Base-by-base conservation (phyloP, 1,284 basidiomycete species). In the Ustilago loliicola region DNA sequence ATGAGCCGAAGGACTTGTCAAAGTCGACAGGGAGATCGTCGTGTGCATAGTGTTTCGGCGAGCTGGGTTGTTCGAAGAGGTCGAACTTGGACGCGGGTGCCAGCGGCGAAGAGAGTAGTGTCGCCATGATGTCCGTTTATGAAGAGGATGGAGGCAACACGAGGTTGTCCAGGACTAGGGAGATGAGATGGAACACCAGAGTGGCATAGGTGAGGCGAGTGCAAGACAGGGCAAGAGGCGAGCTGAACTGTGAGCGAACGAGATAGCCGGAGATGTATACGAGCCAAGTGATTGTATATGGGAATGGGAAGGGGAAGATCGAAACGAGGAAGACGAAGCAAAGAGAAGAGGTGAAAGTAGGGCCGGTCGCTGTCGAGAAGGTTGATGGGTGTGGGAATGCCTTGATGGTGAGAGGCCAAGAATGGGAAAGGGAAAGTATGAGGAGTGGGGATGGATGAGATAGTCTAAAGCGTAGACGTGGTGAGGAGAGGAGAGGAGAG, bases 1-100 rank as follows among this genome's bases (percentile, higher is more conserved):
- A 83, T n/a, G 82, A 84, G 62, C 83, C 83, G 32, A 85, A 85
- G 4, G 83, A 85, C 32, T 73, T 78, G 74, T 84, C 82, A 58
- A 84, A 72, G 61, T 82, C 80, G n/a, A 72, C 74, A 17, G 80
- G 80, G n/a, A 81, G 68, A 30, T 81, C 80, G 21, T 80, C 72
- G 40, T 80, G 61, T 48, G 55, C 42, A 48, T 64, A 73, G 59
- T 53, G 57, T 51, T 66, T 79, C n/a, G 80, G 80, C 10, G 79
- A 81, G 58, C 55, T 65, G 13, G 76, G 79, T 51, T 80, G 63
- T 34, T 80, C 47, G 55, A 81, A 79, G 65, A 79, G 53, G 56
- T 80, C 67, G 66, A 66, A 74, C 17, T 67, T 70, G 58, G 70
- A 48, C 25, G 59, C 40, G 1, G 77, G 71, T 23, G 56, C 68